These are phyloP conservation scores for Aotearoamyces nothofagi DNA, from an alignment of 2,329 filamentous ascomycete species.

Conservation along the genomic window DNA sequence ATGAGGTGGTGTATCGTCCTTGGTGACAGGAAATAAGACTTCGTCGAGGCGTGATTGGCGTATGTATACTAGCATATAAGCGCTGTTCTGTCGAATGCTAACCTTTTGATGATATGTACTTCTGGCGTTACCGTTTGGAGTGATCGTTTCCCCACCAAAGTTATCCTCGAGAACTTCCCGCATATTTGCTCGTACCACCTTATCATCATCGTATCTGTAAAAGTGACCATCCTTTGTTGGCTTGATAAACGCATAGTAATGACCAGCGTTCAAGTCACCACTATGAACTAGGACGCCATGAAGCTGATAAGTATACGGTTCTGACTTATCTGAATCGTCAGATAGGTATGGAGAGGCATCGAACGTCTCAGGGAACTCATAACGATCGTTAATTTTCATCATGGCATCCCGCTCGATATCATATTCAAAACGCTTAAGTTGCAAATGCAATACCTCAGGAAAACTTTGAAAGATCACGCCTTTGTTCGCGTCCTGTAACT, in stretches of 20 bases:
- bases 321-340: conserved; percentile 71
- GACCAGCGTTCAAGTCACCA: conserved; percentile 89
- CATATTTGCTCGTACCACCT: conserved; percentile 85
- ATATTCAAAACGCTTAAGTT: conserved; percentile 96
- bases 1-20: conserved; percentile 67
- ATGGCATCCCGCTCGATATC: conserved; percentile 91
- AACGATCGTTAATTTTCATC: conserved; percentile 96
- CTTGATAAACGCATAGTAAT: conserved; percentile 96
- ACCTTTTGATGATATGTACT: conserved; percentile 37
- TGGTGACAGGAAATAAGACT: conserved; percentile 61
- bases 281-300: conserved; percentile 95
- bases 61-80: conserved; percentile 98
- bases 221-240: conserved; percentile 87
- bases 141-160: conserved; percentile 71
- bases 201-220: conserved; percentile 95
- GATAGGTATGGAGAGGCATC: conserved; percentile 80
- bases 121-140: conserved; percentile 24
- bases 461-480: conserved; percentile 95
- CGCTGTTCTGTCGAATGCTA: conserved; percentile 59
- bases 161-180: conserved; percentile 93
- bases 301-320: conserved; percentile 81
- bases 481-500: conserved; percentile 92
- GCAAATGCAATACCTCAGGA: conserved; percentile 83
- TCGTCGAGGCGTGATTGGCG: conserved; percentile 73
- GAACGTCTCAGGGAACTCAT: conserved; percentile 75